Conservation (phyloP, 192 early-diverging fungal species). For the Linnemannia exigua region DNA sequence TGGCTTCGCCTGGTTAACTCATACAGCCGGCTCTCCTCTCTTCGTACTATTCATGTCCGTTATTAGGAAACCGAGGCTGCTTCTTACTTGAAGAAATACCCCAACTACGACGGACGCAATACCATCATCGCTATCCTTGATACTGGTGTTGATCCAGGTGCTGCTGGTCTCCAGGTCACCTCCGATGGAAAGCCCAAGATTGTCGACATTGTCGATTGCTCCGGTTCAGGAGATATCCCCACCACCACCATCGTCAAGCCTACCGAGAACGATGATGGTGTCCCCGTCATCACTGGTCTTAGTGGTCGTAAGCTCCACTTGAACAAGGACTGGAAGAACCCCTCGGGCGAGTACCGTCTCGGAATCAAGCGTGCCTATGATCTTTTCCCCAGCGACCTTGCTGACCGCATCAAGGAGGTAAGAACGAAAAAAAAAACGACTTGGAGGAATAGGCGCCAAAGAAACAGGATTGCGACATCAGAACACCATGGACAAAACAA, state of each 20-base stretch:
- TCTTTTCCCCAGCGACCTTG: constrained; percentile 75
- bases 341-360: constrained; percentile 86
- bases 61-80: constrained; percentile 85
- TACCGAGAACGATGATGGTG: constrained; percentile 58
- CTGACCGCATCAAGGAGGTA: constrained; percentile 68
- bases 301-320: constrained; percentile 84
- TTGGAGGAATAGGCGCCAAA: not conserved
- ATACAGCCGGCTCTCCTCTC: too few relatives aligned
- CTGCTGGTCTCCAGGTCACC: constrained; percentile 88
- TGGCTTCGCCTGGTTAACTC: not conserved
- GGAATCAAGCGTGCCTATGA: constrained; percentile 86
- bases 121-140: constrained; percentile 93
- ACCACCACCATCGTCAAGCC: constrained; percentile 73
- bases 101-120: constrained; percentile 90
- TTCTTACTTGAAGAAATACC: constrained; percentile 84
- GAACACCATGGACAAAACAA: not conserved
- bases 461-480: constrained; percentile 3
- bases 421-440: not conserved
- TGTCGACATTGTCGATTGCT: constrained; percentile 95
- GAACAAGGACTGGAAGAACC: constrained; percentile 81
- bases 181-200: constrained; percentile 93
- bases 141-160: constrained; percentile 95
- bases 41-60: not conserved
- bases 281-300: constrained; percentile 71
- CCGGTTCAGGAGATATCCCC: constrained; percentile 84